Evolutionary conservation across 306 rosid species (phyloP), one percentile per base, ranked within the genome.

Genomic region (Casuarina glauca): DNA sequence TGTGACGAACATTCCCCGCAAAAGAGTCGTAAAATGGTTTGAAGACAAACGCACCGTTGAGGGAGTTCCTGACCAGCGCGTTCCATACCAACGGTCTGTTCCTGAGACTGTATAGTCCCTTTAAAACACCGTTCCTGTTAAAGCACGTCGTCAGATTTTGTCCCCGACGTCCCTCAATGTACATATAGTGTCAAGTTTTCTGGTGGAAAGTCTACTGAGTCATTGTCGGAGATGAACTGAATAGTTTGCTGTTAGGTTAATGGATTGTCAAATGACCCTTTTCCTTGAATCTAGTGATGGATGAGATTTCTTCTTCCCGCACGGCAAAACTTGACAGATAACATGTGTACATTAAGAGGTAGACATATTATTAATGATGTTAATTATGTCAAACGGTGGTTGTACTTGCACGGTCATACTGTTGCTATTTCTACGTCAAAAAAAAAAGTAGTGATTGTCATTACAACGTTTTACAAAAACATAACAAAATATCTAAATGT

Each of bases 41-140:
- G 98, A 95, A 84, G 97, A 92, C 79, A 89, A 81, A 81, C 97
- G 97, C 41, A 64, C 89, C 2, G 96, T 88, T 81, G 97, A 95
- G 20, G 91, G 93, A 60, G 93, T 95, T 86, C 96, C 89, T 5
- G 89, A 88, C 55, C 73, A 79, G 38, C 95, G 88, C 20, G 49
- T 55, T 76, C 97, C 97, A 52, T 92, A 88, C 81, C 88, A 77
- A 82, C 90, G 87, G 10, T 54, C 90, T 82, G 72, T 54, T 72
- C 82, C 88, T 46, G 68, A 76, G 82, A 43, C 88, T 72, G 71
- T 49, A 16, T 77, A 80, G 72, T 74, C 49, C 61, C 52, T 13
- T 68, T 72, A 13, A 69, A 75, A 57, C 39, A 44, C 15, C 9
- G 32, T 26, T 26, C 32, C 55, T 71, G 62, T 75, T 54, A 19